Base-by-base conservation (phyloP, 2,329 filamentous ascomycete genomes). In the Xylaria hypoxylon region DNA sequence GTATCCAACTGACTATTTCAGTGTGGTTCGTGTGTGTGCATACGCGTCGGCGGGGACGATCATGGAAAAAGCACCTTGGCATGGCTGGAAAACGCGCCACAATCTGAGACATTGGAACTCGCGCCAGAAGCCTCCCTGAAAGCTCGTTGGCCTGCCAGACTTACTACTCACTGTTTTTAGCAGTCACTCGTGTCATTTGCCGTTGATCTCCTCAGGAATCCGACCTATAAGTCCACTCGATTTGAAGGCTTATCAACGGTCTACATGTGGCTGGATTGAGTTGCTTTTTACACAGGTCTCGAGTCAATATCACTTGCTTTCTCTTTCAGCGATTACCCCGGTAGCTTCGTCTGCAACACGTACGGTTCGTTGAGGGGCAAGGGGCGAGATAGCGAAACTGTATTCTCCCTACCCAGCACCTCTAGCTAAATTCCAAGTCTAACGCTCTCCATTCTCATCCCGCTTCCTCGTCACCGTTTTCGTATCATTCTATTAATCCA, bases 11-110 rank as follows among this genome's bases (percentile, higher is more conserved):
- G 26, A 44, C 22, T 28, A 15, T 26, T 45, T 50, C 26, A 24
- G 19, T 7, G 22, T 67, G 42, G 42, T 51, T 45, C 24, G 15
- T 53, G 53, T 38, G 53, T 66, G 22, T 50, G 55, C 53, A 52
- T 59, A 64, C 64, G 64, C 53, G 64, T 64, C 64, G 50, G 64
- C 28, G 56, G 57, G 42, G 57, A 31, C 57, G 15, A 35, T 63
- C 35, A 55, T 56, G 60, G 38, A 56, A 57, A 64, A 56, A 38
- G 50, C 35, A 59, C 35, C 60, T 57, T 57, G 51, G 50, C 60
- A 57, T 60, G 35, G 51, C 42, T 52, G 44, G 15, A 3, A 50
- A 57, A 17, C 33, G 35, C 51, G 50, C 45, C 51, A 31, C 50
- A 48, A 57, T 60, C 22, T 56, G 15, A 67, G 51, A 67, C 59